Evolutionary conservation across 2,329 filamentous ascomycete genomes (phyloP).

Genomic region (Sordariomycetes sp.): DNA sequence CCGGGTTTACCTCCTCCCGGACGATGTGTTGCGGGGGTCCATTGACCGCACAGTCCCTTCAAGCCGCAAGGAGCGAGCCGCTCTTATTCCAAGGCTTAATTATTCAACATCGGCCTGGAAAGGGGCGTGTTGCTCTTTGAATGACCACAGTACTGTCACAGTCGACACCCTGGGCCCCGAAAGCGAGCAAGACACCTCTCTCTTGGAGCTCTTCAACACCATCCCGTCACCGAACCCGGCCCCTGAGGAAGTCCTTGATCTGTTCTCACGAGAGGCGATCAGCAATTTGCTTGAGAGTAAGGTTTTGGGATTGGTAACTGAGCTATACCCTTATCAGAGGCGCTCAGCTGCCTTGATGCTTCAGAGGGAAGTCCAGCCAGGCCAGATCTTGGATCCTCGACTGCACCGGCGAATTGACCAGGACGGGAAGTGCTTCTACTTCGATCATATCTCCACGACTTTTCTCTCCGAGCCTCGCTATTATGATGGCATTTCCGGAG

Average conservation of each 20-base stretch:
- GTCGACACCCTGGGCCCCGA: too few relatives aligned
- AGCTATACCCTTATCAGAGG: constrained; percentile 70
- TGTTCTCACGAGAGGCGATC: constrained; percentile 43
- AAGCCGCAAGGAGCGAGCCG: constrained; percentile 34
- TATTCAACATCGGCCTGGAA: constrained; percentile 47
- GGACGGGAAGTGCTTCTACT: constrained; percentile 55
- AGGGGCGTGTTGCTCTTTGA: constrained; percentile 21
- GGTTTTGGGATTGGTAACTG: constrained; percentile 51
- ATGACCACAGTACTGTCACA: constrained; percentile 27
- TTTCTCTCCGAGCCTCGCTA: constrained; percentile 57
- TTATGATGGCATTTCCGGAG: constrained; percentile 68
- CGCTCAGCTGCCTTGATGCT: constrained; percentile 77
- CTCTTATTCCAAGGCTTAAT: constrained; percentile 45
- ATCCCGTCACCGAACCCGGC: constrained; percentile 58
- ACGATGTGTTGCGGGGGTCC: constrained; percentile 48
- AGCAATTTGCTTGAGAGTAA: constrained; percentile 42
- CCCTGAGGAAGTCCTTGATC: constrained; percentile 36
- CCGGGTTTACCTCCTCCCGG: constrained; percentile 55
- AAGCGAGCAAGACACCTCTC: too few relatives aligned
- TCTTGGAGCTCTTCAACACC: constrained; percentile 66
- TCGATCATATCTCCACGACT: constrained; percentile 53
- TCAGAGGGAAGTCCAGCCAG: constrained; percentile 63
- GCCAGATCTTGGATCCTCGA: constrained; percentile 62
- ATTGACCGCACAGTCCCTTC: constrained; percentile 38
- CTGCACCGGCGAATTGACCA: constrained; percentile 53